Evolutionary conservation across 1,284 basidiomycete species (phyloP), one percentile per base, ranked within the genome.

Genomic region (Naganishia albida): DNA sequence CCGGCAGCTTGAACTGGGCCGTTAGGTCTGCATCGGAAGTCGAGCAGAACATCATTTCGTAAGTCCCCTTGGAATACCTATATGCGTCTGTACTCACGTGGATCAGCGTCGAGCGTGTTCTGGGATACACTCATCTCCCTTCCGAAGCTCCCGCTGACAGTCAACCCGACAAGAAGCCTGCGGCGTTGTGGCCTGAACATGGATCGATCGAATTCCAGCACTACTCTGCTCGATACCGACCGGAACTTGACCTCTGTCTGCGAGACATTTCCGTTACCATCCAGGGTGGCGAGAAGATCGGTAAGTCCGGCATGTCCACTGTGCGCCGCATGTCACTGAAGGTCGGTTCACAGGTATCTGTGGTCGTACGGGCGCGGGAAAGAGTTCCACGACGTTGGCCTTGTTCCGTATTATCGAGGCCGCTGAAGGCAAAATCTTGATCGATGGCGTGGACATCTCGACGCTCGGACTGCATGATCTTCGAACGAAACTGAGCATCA

Each of bases 301-400:
- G 91, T 23, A 34, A 34, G 79, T 69, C 20, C 26, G 63, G 6
- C 34, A 34, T 34, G 34, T 34, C 34, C 10, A 10, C 7, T 12
- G 38, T 28, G 20, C 44, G 23, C 16, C 18, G 26, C 7, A 49
- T 56, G 65, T 25, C 53, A 60, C 49, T 10, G 10, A 34, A n/a
- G 51, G 55, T n/a, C 42, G 56, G 43, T 42, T 6, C 12, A 18
- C 18, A 46, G 13, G 60, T 50, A 84, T 94, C 3, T 87, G 87
- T 72, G 93, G 93, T 1, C 81, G 93, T 67, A 97, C 94, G 0
- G 93, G 94, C 1, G 90, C 91, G n/a, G 93, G 93, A 67, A 96
- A 96, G 80, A 89, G 87, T 30, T 89, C 89, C 2, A 84, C 93
- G 66, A 82, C 86, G 53, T 76, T 84, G 40, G 82, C 77, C 4